Evolutionary conservation across 2,329 filamentous ascomycete species (phyloP).

Genomic region (Thielaviopsis populi): DNA sequence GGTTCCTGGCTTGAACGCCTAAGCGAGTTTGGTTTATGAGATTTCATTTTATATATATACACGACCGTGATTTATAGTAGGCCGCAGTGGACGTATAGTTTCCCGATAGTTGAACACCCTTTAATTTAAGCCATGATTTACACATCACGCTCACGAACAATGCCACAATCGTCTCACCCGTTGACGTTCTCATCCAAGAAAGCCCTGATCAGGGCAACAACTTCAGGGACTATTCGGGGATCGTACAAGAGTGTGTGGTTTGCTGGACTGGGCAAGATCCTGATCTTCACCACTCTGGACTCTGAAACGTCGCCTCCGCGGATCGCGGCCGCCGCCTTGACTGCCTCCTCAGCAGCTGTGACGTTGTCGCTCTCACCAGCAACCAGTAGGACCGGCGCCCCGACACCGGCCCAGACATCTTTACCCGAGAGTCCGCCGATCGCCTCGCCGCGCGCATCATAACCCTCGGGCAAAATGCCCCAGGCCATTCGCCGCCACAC

Average conservation of each 20-base stretch:
- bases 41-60: constrained; percentile 4
- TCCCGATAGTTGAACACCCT: background rate
- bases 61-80: constrained; percentile 19
- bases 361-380: constrained; percentile 63
- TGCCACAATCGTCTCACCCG: constrained; percentile 23
- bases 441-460: constrained; percentile 37
- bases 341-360: constrained; percentile 55
- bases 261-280: constrained; percentile 59
- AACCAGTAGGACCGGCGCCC: constrained; percentile 62
- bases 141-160: background rate
- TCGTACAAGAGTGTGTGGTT: constrained; percentile 76
- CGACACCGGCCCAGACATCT: constrained; percentile 56
- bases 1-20: constrained; percentile 8
- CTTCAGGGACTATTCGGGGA: constrained; percentile 55
- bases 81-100: background rate
- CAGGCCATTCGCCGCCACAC: constrained; percentile 72
- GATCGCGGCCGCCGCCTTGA: constrained; percentile 40
- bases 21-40: background rate
- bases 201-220: constrained; percentile 68
- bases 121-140: background rate
- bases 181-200: constrained; percentile 67
- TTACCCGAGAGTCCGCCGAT: constrained; percentile 52
- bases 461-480: constrained; percentile 44
- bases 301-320: background rate
- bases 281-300: constrained; percentile 46